Evolutionary conservation across 306 rosid species (phyloP).

Genomic region (Vigna angularis): DNA sequence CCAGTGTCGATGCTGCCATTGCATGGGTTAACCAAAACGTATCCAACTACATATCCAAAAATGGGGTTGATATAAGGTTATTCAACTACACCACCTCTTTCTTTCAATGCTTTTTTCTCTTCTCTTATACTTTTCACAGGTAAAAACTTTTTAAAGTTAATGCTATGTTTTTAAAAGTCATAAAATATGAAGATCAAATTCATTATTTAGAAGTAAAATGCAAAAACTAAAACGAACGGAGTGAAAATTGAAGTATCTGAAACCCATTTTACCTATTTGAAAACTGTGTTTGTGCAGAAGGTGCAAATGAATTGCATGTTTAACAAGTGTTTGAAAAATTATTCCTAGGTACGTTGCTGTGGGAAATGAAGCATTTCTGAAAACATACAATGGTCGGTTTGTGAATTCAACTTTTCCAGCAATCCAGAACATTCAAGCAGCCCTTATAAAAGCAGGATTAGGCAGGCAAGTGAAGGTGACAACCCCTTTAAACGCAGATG

Average conservation of each 20-base stretch:
- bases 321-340: conserved; percentile 23
- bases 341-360: conserved; percentile 74
- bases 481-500: conserved; percentile 90
- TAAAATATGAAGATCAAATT: neutral
- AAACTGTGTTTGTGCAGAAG: neutral
- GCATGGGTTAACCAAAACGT: conserved; percentile 84
- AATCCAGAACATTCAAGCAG: conserved; percentile 89
- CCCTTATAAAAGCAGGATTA: conserved; percentile 85
- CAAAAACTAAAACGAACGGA: neutral
- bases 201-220: neutral
- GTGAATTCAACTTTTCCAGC: conserved; percentile 76
- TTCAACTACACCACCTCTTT: neutral
- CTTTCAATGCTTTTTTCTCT: neutral
- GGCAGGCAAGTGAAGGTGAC: conserved; percentile 91
- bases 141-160: neutral
- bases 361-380: conserved; percentile 91
- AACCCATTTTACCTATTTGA: no score
- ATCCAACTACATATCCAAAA: conserved; percentile 68
- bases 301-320: conserved; percentile 18
- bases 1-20: conserved; percentile 67
- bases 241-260: neutral
- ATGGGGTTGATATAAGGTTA: conserved; percentile 77
- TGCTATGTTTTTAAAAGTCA: neutral
- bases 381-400: conserved; percentile 69
- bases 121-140: neutral